Evolutionary conservation across 1,284 basidiomycete species (phyloP).

Genomic region (Xanthoconium separans): DNA sequence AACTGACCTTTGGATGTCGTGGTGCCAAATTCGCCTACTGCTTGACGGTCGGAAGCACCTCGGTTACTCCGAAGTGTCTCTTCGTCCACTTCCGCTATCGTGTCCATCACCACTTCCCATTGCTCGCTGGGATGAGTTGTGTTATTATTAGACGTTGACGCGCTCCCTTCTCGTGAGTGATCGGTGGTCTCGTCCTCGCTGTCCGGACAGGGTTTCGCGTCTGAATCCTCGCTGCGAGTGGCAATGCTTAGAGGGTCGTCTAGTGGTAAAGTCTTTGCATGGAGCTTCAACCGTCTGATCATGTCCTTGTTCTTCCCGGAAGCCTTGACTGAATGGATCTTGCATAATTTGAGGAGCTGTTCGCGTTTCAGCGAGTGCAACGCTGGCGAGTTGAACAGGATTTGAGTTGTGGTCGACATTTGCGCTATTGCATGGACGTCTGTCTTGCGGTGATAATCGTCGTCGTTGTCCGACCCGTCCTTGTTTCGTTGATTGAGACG

Average conservation of each 20-base stretch:
- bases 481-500: conserved; percentile 15
- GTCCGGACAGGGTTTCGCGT: conserved; percentile 19
- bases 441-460: not conserved
- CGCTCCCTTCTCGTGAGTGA: conserved; percentile 20
- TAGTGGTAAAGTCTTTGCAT: conserved; percentile 58
- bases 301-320: conserved; percentile 74
- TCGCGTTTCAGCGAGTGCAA: conserved; percentile 76
- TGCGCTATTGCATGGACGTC: conserved; percentile 4
- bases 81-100: conserved; percentile 63
- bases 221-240: conserved; percentile 42
- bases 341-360: conserved; percentile 79
- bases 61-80: conserved; percentile 32
- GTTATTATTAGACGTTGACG: conserved; percentile 13
- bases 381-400: conserved; percentile 78
- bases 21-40: conserved; percentile 70
- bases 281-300: conserved; percentile 61
- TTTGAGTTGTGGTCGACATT: conserved; percentile 70
- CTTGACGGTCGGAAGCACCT: conserved; percentile 26
- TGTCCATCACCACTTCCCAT: conserved; percentile 78
- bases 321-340: conserved; percentile 73
- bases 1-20: conserved; percentile 59
- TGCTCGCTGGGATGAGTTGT: conserved; percentile 61
- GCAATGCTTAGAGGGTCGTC: conserved; percentile 52
- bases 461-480: conserved; percentile 1
- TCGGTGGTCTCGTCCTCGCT: conserved; percentile 35